Conservation (phyloP, 83 land plant species). For the Picea mariana region DNA sequence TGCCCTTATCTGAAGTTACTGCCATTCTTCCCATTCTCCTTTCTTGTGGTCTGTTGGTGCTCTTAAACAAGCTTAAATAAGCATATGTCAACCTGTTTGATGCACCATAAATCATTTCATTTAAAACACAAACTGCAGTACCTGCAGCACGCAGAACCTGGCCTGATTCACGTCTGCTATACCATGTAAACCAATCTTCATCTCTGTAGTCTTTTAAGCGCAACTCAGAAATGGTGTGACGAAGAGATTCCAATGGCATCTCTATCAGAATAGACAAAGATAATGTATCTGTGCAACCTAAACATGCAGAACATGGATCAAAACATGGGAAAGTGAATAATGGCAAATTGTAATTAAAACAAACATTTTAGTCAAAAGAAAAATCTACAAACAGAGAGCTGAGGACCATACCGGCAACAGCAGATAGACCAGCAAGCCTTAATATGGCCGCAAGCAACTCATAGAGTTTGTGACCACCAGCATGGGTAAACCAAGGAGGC, state of each 20-base stretch:
- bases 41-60: background rate
- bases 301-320: slow-evolving; percentile 8
- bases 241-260: slow-evolving; percentile 57
- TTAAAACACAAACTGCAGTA: slow-evolving; percentile 76
- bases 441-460: slow-evolving; percentile 69
- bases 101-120: slow-evolving; percentile 84
- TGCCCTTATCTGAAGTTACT: background rate
- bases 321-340: background rate
- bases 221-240: slow-evolving; percentile 46
- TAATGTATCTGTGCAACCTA: slow-evolving; percentile 35
- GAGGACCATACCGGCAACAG: slow-evolving; percentile 49
- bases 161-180: slow-evolving; percentile 46
- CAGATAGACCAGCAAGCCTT: slow-evolving; percentile 78
- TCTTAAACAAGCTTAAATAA: slow-evolving; percentile 31
- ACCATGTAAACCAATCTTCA: slow-evolving; percentile 56
- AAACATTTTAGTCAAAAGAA: background rate
- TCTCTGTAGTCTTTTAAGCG: slow-evolving; percentile 42
- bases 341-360: background rate
- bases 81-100: slow-evolving; percentile 46
- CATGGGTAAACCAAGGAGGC: slow-evolving; percentile 92
- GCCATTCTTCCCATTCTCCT: background rate
- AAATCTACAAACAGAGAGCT: background rate
- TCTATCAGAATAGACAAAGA: slow-evolving; percentile 57
- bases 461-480: slow-evolving; percentile 64
- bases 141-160: slow-evolving; percentile 75